Evolutionary conservation across 1,284 basidiomycete species (phyloP).

Genomic region (Cerrena zonata): DNA sequence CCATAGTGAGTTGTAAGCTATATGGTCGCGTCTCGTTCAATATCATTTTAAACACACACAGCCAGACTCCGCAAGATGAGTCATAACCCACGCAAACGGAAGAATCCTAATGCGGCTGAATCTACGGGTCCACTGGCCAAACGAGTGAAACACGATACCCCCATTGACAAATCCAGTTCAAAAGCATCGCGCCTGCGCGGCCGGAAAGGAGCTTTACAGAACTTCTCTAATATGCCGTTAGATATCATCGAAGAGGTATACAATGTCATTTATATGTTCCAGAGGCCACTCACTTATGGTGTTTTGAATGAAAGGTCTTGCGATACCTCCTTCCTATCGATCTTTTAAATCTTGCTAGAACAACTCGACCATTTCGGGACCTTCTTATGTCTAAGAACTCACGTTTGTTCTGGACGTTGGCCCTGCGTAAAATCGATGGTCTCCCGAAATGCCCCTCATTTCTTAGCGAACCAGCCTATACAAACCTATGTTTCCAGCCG

Average conservation of each 20-base stretch:
- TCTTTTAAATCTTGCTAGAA: conserved; percentile 13
- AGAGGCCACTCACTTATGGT: neutral
- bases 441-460: conserved; percentile 15
- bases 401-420: conserved; percentile 10
- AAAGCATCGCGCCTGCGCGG: too few relatives aligned
- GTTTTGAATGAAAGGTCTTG: conserved; percentile 6
- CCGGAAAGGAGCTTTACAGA: neutral
- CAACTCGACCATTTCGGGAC: conserved; percentile 10
- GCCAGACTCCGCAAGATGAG: too few relatives aligned
- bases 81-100: too few relatives aligned
- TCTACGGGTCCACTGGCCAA: too few relatives aligned
- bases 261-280: neutral
- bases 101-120: too few relatives aligned
- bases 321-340: conserved; percentile 13
- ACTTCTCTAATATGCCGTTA: conserved; percentile 17
- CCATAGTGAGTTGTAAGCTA: too few relatives aligned
- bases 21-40: too few relatives aligned
- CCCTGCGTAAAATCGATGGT: conserved; percentile 3
- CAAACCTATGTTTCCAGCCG: conserved; percentile 12
- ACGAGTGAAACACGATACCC: too few relatives aligned
- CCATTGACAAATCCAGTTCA: too few relatives aligned
- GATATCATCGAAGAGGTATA: conserved; percentile 21
- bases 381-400: conserved; percentile 12
- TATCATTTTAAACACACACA: too few relatives aligned
- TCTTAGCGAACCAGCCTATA: conserved; percentile 14